Percentiles rank a stretch among this genome's conserved stretches.
phyloP scores from a whole-genome alignment of 169 alveolate species.

The Plasmodium inui region DNA sequence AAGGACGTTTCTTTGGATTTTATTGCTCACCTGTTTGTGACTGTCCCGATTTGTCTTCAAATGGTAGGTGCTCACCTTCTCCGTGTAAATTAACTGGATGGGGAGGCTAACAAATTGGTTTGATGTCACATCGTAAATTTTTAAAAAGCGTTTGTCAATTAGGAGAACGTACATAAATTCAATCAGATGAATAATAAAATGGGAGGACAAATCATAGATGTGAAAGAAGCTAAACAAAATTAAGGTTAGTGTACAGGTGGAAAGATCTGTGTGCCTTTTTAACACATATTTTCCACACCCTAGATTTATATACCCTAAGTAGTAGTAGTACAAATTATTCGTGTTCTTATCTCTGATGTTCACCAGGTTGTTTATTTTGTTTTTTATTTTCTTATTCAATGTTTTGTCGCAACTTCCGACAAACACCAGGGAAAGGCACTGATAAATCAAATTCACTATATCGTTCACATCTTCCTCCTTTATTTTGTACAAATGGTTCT shows the following conservation, averaged over 20 bases:
- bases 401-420: constrained; percentile 70
- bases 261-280: constrained; percentile 48
- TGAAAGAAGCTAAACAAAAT: constrained; percentile 61
- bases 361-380: constrained; percentile 38
- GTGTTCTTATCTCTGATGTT: constrained; percentile 48
- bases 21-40: not conserved
- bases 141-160: constrained; percentile 31
- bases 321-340: constrained; percentile 67
- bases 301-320: constrained; percentile 74
- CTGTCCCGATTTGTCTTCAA: not conserved
- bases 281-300: constrained; percentile 71
- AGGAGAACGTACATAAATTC: constrained; percentile 63
- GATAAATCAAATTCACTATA: constrained; percentile 52
- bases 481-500: constrained; percentile 27
- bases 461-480: constrained; percentile 65
- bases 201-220: constrained; percentile 56
- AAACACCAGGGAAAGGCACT: constrained; percentile 61
- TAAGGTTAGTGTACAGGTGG: constrained; percentile 51
- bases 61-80: constrained; percentile 11
- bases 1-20: not conserved
- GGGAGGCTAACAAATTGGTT: constrained; percentile 58
- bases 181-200: constrained; percentile 44
- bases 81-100: constrained; percentile 54
- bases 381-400: constrained; percentile 66
- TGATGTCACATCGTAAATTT: constrained; percentile 38